Evolutionary conservation across 345 rosid genomes (phyloP).

Genomic region (Euclidium syriacum): DNA sequence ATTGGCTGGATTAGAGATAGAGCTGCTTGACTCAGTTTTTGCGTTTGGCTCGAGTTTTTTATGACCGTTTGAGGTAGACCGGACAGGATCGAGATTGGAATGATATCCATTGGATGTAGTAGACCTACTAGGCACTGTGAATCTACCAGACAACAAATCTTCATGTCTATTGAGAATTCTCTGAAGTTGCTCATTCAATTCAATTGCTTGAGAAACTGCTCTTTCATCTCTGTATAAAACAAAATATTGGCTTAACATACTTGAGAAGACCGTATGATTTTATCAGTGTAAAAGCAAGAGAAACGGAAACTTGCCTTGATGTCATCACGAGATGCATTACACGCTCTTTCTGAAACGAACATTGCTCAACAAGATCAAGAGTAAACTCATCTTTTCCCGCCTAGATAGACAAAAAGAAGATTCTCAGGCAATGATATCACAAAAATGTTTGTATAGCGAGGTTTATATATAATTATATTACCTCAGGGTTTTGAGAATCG

Average conservation of each 20-base stretch:
- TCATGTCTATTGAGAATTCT: slow-evolving; percentile 75
- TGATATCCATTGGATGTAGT: slow-evolving; percentile 23
- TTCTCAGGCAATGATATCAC: not conserved
- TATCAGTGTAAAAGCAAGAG: not conserved
- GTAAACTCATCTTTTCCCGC: slow-evolving; percentile 90
- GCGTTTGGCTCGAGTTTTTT: slow-evolving; percentile 25
- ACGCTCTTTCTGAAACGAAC: slow-evolving; percentile 94
- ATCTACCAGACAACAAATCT: slow-evolving; percentile 52
- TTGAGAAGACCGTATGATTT: not conserved
- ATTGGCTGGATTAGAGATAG: slow-evolving; percentile 35
- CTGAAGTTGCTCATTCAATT: slow-evolving; percentile 87
- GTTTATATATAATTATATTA: slow-evolving; percentile 32
- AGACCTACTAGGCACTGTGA: slow-evolving; percentile 37
- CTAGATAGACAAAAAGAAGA: slow-evolving; percentile 39
- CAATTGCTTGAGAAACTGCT: slow-evolving; percentile 85
- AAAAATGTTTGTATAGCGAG: slow-evolving; percentile 4
- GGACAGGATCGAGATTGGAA: slow-evolving; percentile 31
- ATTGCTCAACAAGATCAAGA: slow-evolving; percentile 98
- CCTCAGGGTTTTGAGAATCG: slow-evolving; percentile 76
- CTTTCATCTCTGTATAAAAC: slow-evolving; percentile 66
- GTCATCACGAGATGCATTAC: slow-evolving; percentile 90
- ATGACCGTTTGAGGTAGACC: slow-evolving; percentile 36
- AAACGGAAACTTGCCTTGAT: slow-evolving; percentile 53
- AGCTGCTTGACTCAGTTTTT: slow-evolving; percentile 36
- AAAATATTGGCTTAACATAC: not conserved